A percentile compares a stretch with the other conserved stretches of the same genome.
Evolutionary conservation across 768 basidiomycete genomes (phyloP).

Genomic region (Leccinum ochraceum): DNA sequence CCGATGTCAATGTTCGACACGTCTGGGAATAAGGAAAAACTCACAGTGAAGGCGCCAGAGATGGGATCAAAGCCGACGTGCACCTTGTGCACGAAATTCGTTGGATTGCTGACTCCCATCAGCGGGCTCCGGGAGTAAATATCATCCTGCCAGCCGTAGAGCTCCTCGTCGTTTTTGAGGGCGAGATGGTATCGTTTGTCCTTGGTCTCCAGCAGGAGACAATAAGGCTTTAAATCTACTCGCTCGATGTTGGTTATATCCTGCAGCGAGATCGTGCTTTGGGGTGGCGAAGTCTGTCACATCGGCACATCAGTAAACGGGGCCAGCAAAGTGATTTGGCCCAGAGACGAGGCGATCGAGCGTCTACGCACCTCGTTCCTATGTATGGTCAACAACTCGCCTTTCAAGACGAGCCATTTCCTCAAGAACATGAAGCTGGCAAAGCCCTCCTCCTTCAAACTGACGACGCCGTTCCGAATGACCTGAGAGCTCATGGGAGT

Average conservation of each 20-base stretch:
- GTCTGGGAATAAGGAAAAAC: conserved; percentile 29
- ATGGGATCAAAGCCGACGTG: conserved; percentile 97
- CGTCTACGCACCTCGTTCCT: conserved; percentile 80
- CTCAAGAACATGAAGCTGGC: conserved; percentile 90
- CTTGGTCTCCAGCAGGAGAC: conserved; percentile 82
- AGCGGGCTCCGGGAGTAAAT: conserved; percentile 90
- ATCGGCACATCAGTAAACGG: conserved; percentile 10
- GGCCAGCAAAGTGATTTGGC: not conserved
- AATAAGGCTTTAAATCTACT: conserved; percentile 93
- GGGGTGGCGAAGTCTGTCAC: conserved; percentile 51
- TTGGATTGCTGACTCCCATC: conserved; percentile 92
- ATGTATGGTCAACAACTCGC: conserved; percentile 76
- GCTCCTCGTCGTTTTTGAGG: conserved; percentile 91
- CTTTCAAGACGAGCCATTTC: conserved; percentile 87
- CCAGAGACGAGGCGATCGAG: not conserved
- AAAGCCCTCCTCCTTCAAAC: conserved; percentile 93
- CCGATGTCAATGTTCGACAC: not conserved
- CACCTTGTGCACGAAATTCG: conserved; percentile 98
- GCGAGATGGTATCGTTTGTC: conserved; percentile 81
- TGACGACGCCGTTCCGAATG: conserved; percentile 72
- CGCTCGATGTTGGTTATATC: conserved; percentile 90
- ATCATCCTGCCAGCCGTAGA: conserved; percentile 99
- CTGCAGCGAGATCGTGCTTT: conserved; percentile 62
- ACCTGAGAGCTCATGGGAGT: conserved; percentile 41
- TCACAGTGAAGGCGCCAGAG: conserved; percentile 90